Percentiles rank a stretch among this genome's conserved stretches.
Conservation (phyloP, 306 rosid genomes). For the Cajanus cajan region DNA sequence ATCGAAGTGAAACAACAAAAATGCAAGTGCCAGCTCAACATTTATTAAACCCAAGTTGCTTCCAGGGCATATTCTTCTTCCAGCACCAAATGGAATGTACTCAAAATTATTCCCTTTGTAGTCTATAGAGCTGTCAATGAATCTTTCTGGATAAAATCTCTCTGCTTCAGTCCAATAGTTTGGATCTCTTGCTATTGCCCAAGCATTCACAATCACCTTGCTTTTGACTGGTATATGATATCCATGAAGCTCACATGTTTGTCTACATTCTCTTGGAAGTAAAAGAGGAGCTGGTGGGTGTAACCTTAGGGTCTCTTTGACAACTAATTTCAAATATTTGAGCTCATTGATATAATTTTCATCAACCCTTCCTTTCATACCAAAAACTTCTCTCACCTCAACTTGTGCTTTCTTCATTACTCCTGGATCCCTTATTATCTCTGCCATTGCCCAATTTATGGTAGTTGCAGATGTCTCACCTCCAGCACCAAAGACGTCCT, state of each 20-base stretch:
- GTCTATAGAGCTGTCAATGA: not conserved
- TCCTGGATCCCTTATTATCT: not conserved
- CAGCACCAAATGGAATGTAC: not conserved
- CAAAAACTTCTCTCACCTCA: not conserved
- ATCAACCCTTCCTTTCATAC: not conserved
- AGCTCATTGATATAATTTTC: not conserved
- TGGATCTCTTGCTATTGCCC: conserved; percentile 48
- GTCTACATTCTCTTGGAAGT: not conserved
- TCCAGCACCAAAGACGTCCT: conserved; percentile 28
- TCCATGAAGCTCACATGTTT: not conserved
- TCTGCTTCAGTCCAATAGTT: conserved; percentile 21
- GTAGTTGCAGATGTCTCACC: conserved; percentile 30
- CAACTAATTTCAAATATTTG: not conserved
- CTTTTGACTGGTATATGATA: not conserved
- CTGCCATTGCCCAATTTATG: not conserved
- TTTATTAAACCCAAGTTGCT: not conserved
- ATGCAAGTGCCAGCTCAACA: conserved; percentile 23
- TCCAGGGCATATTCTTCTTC: conserved; percentile 19
- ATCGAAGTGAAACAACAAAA: conserved; percentile 28
- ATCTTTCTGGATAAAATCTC: conserved; percentile 7
- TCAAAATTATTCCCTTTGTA: not conserved
- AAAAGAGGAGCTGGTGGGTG: not conserved
- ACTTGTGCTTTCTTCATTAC: not conserved
- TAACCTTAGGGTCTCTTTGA: not conserved
- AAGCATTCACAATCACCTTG: conserved; percentile 27